Percentiles rank a stretch among this genome's conserved stretches.
Evolutionary conservation across 2,329 filamentous ascomycete species (phyloP).

Genomic region (Colletotrichum abscissum): DNA sequence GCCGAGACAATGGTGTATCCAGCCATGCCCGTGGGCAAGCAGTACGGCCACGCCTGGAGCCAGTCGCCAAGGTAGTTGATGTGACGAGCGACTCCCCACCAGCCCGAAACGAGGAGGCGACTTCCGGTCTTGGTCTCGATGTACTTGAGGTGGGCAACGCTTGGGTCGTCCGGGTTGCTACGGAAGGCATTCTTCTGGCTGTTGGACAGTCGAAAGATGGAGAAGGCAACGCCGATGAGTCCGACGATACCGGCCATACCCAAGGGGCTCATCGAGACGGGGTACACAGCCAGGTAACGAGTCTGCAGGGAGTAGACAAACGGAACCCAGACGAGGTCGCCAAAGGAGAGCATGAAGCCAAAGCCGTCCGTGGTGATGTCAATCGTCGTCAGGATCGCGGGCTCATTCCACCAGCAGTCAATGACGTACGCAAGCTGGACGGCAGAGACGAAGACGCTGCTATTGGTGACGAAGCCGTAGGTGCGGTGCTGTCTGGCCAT

Average conservation of each 20-base stretch:
- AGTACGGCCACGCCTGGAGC: slow-evolving; percentile 93
- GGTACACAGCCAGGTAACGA: slow-evolving; percentile 86
- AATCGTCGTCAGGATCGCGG: slow-evolving; percentile 91
- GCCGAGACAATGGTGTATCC: slow-evolving; percentile 79
- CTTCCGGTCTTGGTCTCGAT: slow-evolving; percentile 87
- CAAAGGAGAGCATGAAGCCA: slow-evolving; percentile 94
- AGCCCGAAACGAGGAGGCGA: slow-evolving; percentile 84
- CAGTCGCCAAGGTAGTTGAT: slow-evolving; percentile 98
- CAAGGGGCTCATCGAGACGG: slow-evolving; percentile 77
- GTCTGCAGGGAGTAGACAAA: slow-evolving; percentile 89
- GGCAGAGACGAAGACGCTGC: slow-evolving; percentile 81
- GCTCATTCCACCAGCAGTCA: slow-evolving; percentile 88
- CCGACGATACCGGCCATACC: slow-evolving; percentile 74
- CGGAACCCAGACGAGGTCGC: slow-evolving; percentile 92
- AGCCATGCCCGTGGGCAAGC: slow-evolving; percentile 84
- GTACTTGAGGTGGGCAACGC: slow-evolving; percentile 82
- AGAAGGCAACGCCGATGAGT: slow-evolving; percentile 80
- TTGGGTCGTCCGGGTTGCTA: slow-evolving; percentile 84
- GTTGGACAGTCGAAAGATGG: slow-evolving; percentile 94
- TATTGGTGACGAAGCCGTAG: slow-evolving; percentile 86
- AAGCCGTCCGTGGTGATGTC: slow-evolving; percentile 95
- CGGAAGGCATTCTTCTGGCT: slow-evolving; percentile 96
- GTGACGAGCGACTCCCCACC: slow-evolving; percentile 93
- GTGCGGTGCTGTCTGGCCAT: slow-evolving; percentile 89
- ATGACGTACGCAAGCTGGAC: slow-evolving; percentile 87